Evolutionary conservation across 192 early-diverging fungal genomes (phyloP), one percentile per base, ranked within the genome.

Genomic region (Linnemannia hyalina): DNA sequence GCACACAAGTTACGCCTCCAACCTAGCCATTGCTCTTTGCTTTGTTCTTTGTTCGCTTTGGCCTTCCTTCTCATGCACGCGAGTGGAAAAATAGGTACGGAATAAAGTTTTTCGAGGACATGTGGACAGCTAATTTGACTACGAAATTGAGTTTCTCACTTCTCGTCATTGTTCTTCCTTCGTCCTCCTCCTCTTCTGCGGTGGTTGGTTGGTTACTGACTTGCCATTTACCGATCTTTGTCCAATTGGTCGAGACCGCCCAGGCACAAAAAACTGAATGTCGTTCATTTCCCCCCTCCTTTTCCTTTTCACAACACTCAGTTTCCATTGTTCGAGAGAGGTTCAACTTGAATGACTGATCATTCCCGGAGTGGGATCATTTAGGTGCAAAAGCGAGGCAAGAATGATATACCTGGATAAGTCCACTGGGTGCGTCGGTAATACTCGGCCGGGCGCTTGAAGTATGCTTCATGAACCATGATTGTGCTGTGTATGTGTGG

Each of bases 341-440:
- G 6, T 40, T 5, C 38, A 40, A 52, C 49, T 18, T 22, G 49
- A 22, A 18, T 22, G 49, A 52, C 16, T 6, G 15, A 52, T 52
- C 49, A 52, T 6, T 3, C 16, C 13, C 11, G 0, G 13, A 46
- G 20, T 52, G 20, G 5, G 49, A 4, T 18, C 49, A 20, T 18
- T 52, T 20, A 16, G 18, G 55, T 13, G 42, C 11, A 73, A 41
- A 55, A 22, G 26, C 6, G 40, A 75, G 16, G 13, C 4, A 23
- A 32, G 29, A 65, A 65, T 65, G 60, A 35, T 65, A 23, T 86
- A 86, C 84, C 84, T 77, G 84, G 84, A 68, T 86, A 86, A 26
- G 84, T 81, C 84, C 84, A 86, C 4, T 52, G 69, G 6, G 49
- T 74, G 71, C 75, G 73, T 1, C 72, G 68, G 76, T 86, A 86